phyloP scores from a whole-genome alignment of 2,329 filamentous ascomycete genomes.

The Emmonsiellopsis sp. region DNA sequence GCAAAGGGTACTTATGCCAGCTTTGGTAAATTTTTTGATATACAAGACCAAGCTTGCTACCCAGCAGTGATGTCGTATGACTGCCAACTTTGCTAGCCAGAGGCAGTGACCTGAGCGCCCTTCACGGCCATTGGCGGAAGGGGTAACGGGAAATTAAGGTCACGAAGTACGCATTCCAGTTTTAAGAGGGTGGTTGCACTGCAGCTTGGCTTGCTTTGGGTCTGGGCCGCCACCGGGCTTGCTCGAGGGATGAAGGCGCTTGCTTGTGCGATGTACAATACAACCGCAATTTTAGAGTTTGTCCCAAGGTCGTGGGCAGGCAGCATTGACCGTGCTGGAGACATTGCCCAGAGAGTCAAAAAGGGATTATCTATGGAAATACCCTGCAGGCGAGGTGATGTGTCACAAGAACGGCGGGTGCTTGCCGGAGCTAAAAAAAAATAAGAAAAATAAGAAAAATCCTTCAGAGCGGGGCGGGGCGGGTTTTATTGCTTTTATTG shows the following conservation, averaged over 20 bases:
- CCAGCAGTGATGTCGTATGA: not conserved
- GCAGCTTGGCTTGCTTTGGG: not conserved
- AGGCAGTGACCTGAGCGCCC: not conserved
- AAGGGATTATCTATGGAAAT: not conserved
- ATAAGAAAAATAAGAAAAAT: not conserved
- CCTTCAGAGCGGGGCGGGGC: not conserved
- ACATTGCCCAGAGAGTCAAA: not conserved
- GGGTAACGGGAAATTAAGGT: not conserved
- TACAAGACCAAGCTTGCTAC: not conserved
- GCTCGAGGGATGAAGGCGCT: not conserved
- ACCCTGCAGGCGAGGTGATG: not conserved
- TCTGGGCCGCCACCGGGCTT: not conserved
- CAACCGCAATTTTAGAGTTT: constrained; percentile 2
- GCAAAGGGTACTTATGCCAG: not conserved
- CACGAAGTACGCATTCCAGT: not conserved
- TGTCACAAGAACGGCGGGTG: constrained; percentile 2
- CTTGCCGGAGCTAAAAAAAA: not conserved
- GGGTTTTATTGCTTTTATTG: not conserved
- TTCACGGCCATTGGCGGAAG: not conserved
- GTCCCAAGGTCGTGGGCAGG: not conserved
- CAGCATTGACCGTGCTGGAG: not conserved
- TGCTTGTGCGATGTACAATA: not conserved
- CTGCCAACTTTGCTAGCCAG: not conserved
- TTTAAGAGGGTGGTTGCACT: not conserved
- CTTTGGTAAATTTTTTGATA: not conserved